Evolutionary conservation across 441 rosid genomes (phyloP), one percentile per base, ranked within the genome.

Genomic region (Erodium moschatum): DNA sequence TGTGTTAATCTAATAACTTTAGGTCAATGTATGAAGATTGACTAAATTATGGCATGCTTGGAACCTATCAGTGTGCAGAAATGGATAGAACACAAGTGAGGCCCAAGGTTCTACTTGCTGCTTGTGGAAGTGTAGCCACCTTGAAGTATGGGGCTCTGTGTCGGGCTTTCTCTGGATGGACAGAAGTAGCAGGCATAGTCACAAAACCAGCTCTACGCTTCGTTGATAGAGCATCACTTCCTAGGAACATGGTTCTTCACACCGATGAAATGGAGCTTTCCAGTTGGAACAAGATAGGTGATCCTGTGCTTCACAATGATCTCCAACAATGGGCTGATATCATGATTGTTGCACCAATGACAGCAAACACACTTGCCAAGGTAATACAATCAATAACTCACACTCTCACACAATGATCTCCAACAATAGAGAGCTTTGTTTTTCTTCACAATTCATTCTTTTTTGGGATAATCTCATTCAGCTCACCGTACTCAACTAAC

Each of bases 111-210:
- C 76, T 88, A 46, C 84, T 91, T 18, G 97, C 88, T 48, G 95
- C 95, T 19, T 83, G 95, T 74, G 96, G 97, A 74, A 85, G 95
- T 74, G 96, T 86, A 56, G 96, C 97, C 18, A 90, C 96, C 15
- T 82, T 89, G 60, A 88, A 89, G 78, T 88, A 89, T 73, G 92
- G 82, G 5, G 81, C 84, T 76, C 85, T 91, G 21, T 86, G 94
- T 77, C 92, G 81, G 62, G 80, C 84, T 76, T 91, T 89, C 78
- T 70, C 87, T 0, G 92, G 82, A 54, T 89, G 94, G 94, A 91
- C 91, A 1, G 92, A 92, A 73, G 90, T 89, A 38, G 85, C 73
- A 79, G 95, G 89, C 13, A 89, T 85, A 35, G 95, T 85, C 29
- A 85, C 95, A 0, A 79, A 64, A 61, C 80, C 95, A 31, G 78